These are phyloP conservation scores for Carex arenaria DNA, from an alignment of 202 grass and related monocot genomes.

Conservation along the genomic window DNA sequence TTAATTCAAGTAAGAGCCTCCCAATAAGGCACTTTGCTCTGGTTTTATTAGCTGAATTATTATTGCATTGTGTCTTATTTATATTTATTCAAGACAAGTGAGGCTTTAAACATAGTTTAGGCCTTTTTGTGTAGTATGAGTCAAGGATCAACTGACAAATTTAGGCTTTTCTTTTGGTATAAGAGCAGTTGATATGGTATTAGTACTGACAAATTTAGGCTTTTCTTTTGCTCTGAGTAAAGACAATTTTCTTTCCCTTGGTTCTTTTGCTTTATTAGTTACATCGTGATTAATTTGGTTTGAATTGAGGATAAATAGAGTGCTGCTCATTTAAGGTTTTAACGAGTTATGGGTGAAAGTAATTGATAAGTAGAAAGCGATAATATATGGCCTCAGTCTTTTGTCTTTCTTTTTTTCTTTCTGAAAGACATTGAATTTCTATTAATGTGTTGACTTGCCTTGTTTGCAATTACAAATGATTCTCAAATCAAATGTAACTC, in stretches of 20 bases:
- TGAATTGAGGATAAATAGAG: background rate
- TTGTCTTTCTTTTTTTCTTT: background rate
- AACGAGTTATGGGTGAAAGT: background rate
- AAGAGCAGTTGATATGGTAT: background rate
- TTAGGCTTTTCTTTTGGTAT: background rate
- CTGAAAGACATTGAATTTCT: background rate
- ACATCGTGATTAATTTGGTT: background rate
- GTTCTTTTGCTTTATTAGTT: background rate
- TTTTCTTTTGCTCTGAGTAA: background rate
- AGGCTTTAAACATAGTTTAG: no score
- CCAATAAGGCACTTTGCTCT: background rate
- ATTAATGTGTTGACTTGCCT: background rate
- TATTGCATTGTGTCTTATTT: background rate
- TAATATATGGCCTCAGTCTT: background rate
- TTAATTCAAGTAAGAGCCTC: background rate
- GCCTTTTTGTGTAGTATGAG: background rate
- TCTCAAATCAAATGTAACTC: background rate
- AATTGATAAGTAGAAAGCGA: background rate
- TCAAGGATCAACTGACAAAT: background rate
- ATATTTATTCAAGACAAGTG: background rate
- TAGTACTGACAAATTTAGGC: background rate
- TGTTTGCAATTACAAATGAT: background rate
- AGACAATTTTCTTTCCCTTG: conserved; percentile 1
- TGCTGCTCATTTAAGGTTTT: background rate
- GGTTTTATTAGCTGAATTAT: background rate